Conservation (phyloP, 1,139 yeast genomes). For the Ashbya aceris region DNA sequence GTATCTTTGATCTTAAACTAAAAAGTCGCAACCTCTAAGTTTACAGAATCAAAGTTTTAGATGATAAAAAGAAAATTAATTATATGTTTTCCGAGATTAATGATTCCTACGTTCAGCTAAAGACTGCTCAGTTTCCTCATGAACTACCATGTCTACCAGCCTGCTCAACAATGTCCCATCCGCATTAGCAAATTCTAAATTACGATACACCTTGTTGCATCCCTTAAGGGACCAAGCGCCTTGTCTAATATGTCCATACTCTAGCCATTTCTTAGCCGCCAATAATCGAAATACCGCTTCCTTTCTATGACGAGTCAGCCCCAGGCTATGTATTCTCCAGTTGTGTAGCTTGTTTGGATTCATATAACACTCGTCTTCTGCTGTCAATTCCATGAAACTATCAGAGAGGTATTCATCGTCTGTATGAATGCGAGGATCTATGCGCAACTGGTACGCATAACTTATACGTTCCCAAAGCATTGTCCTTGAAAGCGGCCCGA, state of each 20-base stretch:
- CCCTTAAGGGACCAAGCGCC: conserved; percentile 2
- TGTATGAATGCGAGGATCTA: conserved; percentile 25
- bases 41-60: too few relatives aligned
- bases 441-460: conserved; percentile 32
- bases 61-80: too few relatives aligned
- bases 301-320: conserved; percentile 57
- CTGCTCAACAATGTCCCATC: conserved; percentile 2
- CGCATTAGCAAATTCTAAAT: conserved; percentile 1
- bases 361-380: conserved; percentile 16
- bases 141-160: neutral
- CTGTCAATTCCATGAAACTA: conserved; percentile 7
- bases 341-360: conserved; percentile 10
- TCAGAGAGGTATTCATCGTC: conserved; percentile 13
- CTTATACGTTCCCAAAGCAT: conserved; percentile 42
- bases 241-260: conserved; percentile 1
- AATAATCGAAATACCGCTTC: conserved; percentile 72
- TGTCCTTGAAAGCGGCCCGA: conserved; percentile 31
- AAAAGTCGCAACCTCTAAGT: too few relatives aligned
- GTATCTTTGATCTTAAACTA: too few relatives aligned
- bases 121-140: neutral
- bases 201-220: conserved; percentile 1
- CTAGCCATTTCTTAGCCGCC: conserved; percentile 66
- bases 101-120: neutral
- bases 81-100: too few relatives aligned
- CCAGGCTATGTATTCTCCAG: conserved; percentile 21